Base-by-base conservation (phyloP, 2,329 filamentous ascomycete species). In the Alternaria tenuissima region DNA sequence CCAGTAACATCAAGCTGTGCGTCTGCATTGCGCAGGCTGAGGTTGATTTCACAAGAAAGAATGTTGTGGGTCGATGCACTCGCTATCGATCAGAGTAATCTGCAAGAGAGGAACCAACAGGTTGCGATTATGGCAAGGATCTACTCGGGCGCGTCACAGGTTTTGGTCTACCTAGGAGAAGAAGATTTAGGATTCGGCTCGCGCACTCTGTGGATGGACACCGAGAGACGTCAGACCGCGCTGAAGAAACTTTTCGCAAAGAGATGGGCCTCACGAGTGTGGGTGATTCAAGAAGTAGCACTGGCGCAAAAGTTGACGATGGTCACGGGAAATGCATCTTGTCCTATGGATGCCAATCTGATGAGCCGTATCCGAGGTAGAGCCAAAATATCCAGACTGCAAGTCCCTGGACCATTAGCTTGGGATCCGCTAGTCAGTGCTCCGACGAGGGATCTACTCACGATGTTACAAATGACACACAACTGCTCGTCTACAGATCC, bases 231-330 rank as follows among this genome's bases (percentile, higher is more conserved):
- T 5, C 48, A 60, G 20, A 20, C 18, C 26, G 60, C 60, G 16
- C 43, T 63, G 38, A 47, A 48, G 4, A 53, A 47, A 4, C 20
- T 63, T 6, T 63, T 63, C 54, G 48, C 60, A 20, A 63, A 63
- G 53, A 55, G 55, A 55, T 63, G 60, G 60, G 60, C 52, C 9
- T 63, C 57, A 36, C 52, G 60, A 32, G 58, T 70, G 7, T 69
- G 65, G 62, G 62, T 68, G 14, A 51, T 69, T 24, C 71, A 68
- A 51, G 65, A 64, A 28, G 60, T 71, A 30, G 67, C 68, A 26
- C 36, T 60, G 22, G 57, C 57, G 18, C 53, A 49, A n/a, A 64
- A 62, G 20, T 34, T 62, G 3, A n/a, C 59, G 34, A 62, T 64
- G 59, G 47, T 64, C 20, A 64, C 44, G 12, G 62, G 62, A 3